Evolutionary conservation across 2,329 filamentous ascomycete genomes (phyloP), one percentile per base, ranked within the genome.

Genomic region (Cytospora leucostoma): DNA sequence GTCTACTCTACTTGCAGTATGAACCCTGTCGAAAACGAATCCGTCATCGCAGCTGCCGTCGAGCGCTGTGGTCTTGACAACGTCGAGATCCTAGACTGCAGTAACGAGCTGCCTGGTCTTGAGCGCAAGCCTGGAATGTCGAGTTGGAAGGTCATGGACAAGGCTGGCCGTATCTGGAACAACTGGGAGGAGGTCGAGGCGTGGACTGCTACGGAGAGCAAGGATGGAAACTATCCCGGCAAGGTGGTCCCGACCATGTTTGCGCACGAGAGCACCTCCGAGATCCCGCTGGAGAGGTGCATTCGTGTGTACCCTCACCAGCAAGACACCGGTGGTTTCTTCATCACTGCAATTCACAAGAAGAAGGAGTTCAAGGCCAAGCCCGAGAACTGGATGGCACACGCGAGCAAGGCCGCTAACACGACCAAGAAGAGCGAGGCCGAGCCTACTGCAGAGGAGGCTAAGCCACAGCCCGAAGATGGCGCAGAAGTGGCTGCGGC

Each of bases 1-100:
- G 94, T 99, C 59, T 99, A 98, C 79, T 98, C 94, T 3, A 99
- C 95, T 21, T 99, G 95, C 83, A 97, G 93, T 76, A 92, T 99
- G 91, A 99, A 99, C 78, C 95, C 95, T 0, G 87, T 98, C 34
- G 95, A 99, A 80, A 97, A 99, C 72, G 95, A 99, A 78, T 89
- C 95, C 7, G 93, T 98, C 17, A 82, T 99, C 65, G 88, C 91
- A 1, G 89, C 90, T 33, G 95, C 95, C 12, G 93, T 99, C 70
- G 90, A 93, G 70, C 86, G 93, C 62, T 98, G 93, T 71, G 95
- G 95, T 66, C 77, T 86, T 4, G 82, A 84, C 15, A 95, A 93
- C 72, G 90, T 99, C 56, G 85, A 90, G 68, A 88, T 99, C 52
- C 76, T 98, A 62, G 92, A 97, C 75, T 95, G 90, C 77, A 90